Evolutionary conservation across 495 filamentous ascomycete genomes (phyloP), one percentile per base, ranked within the genome.

Genomic region (Amorphotheca resinae): DNA sequence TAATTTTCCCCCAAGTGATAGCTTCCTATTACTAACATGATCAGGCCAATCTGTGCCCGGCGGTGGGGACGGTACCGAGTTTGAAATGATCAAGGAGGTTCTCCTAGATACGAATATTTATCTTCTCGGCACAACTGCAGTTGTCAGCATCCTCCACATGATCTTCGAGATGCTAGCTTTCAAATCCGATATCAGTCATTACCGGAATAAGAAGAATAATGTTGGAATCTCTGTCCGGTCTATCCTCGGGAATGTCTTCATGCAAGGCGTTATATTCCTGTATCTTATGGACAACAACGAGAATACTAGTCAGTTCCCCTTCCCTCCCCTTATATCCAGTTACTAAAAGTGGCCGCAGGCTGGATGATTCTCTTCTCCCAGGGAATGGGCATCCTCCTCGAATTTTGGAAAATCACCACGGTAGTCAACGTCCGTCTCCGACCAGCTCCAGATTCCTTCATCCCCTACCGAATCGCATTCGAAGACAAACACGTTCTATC

Each of bases 381-480:
- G 63, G 91, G 85, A 25, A 58, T 55, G 55, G 89, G 91, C 28
- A 98, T 98, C 49, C 57, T 94, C 7, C 78, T 98, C 41, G 91
- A 98, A 65, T 79, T 91, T 14, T 98, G 91, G 91, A 98, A 98
- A 58, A 77, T 98, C 58, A 98, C 91, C n/a, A 95, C 94, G 42
- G 77, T 87, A 0, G 93, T 98, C 45, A 76, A 98, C 51, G 85
- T 98, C 41, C 80, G 87, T 49, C 50, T 96, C 45, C 79, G 87
- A 9, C 72, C 73, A 2, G 63, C 73, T 2, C 50, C 50, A 8
- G 76, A 70, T 32, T 81, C 77, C 0, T 64, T 87, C 45, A 59
- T 98, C 32, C 91, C 89, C 0, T 95, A 93, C 59, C 73, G 76
- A 6, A 66, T 98, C 37, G 69, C 72, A 1, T 96, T 98, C 49